Evolutionary conservation across 768 basidiomycete genomes (phyloP).

Genomic region (Lanmaoa rubissima): DNA sequence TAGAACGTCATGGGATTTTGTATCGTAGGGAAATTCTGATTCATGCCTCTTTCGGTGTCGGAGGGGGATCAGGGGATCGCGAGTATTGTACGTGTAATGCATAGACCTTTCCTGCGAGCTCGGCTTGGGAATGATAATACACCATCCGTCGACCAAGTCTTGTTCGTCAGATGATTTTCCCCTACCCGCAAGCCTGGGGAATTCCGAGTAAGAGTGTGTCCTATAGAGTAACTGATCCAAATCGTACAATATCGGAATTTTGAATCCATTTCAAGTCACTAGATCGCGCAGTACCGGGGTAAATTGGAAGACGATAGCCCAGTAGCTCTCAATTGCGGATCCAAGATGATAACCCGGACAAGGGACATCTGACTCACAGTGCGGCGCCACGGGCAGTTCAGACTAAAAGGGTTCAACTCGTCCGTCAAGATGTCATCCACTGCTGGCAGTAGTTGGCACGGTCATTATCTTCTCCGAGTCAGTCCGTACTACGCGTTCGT

Average conservation of each 20-base stretch:
- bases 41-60: not conserved
- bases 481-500: not conserved
- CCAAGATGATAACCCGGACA: not conserved
- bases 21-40: not conserved
- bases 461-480: too few species aligned
- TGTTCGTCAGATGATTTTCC: not conserved
- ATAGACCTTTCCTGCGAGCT: not conserved
- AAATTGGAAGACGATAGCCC: too few species aligned
- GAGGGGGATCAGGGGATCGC: not conserved
- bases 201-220: not conserved
- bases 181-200: not conserved
- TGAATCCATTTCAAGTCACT: not conserved
- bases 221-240: not conserved
- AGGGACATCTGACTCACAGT: not conserved
- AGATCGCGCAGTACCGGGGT: not conserved
- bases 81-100: not conserved
- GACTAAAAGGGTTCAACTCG: not conserved
- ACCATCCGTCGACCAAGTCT: not conserved
- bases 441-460: not conserved
- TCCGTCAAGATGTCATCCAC: not conserved
- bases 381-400: too few species aligned
- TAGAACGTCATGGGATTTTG: not conserved
- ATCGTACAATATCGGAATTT: not conserved
- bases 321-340: not conserved
- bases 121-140: slow-evolving; percentile 3